Evolutionary conservation across 352 stramenopile species (phyloP).

Genomic region (Phytophthora vignae): DNA sequence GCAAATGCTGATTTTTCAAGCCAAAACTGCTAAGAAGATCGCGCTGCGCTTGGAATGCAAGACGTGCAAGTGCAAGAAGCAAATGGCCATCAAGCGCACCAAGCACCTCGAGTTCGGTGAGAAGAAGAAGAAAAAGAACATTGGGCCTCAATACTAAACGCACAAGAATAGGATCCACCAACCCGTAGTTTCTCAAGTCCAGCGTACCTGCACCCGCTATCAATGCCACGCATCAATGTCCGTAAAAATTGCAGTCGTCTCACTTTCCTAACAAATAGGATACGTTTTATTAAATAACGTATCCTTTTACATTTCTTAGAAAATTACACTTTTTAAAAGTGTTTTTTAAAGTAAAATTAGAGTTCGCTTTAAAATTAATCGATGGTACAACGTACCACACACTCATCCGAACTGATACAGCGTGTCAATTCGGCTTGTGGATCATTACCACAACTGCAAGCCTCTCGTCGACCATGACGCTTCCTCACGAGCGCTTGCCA

Average conservation of each 20-base stretch:
- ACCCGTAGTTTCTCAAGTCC: too few relatives aligned
- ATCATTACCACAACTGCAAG: not conserved
- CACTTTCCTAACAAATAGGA: too few relatives aligned
- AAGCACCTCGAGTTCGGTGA: not conserved
- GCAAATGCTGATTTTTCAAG: not conserved
- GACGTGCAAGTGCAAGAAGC: not conserved
- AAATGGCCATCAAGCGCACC: not conserved
- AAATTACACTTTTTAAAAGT: too few relatives aligned
- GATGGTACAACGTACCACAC: not conserved
- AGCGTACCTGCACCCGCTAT: not conserved
- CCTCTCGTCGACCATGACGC: constrained; percentile 6
- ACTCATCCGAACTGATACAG: constrained; percentile 1
- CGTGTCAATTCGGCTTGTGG: too few relatives aligned
- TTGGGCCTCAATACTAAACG: not conserved
- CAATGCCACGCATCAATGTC: not conserved
- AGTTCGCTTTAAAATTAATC: not conserved
- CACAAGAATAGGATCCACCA: too few relatives aligned
- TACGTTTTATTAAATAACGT: too few relatives aligned
- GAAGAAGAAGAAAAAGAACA: not conserved
- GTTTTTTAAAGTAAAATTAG: too few relatives aligned
- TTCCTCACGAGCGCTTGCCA: constrained; percentile 29
- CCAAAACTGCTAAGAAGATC: not conserved
- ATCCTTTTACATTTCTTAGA: too few relatives aligned
- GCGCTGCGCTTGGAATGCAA: not conserved
- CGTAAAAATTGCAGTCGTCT: not conserved